Evolutionary conservation across 2,329 filamentous ascomycete genomes (phyloP).

Genomic region (Scytalidium sp.): DNA sequence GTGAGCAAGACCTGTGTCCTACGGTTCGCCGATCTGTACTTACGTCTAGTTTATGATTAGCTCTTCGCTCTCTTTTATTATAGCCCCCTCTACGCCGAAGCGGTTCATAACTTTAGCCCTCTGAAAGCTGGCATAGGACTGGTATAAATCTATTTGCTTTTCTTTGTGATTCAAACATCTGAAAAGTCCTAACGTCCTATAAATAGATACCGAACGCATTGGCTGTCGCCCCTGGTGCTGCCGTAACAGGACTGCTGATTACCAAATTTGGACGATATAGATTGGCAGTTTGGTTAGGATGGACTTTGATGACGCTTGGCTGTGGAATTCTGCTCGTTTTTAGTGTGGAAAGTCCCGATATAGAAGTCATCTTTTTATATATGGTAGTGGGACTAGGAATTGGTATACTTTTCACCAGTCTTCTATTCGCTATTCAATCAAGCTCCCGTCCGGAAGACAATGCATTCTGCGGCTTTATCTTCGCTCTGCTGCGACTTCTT

Average conservation of each 20-base stretch:
- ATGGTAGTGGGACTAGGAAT: constrained; percentile 56
- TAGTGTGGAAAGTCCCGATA: constrained; percentile 43
- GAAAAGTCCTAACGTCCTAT: too few relatives aligned
- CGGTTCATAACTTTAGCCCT: constrained; percentile 46
- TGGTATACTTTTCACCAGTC: constrained; percentile 59
- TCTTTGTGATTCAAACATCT: background rate
- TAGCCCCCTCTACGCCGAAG: constrained; percentile 44
- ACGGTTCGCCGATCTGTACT: constrained; percentile 12
- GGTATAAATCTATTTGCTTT: background rate
- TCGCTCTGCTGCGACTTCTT: constrained; percentile 62
- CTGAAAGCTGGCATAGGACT: constrained; percentile 49
- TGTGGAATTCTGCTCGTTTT: constrained; percentile 50
- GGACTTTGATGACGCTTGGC: constrained; percentile 53
- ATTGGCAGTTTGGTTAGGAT: constrained; percentile 55
- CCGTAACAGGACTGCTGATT: constrained; percentile 50
- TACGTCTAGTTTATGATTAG: background rate
- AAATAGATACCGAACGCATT: constrained; percentile 50
- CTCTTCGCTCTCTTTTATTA: constrained; percentile 44
- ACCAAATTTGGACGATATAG: constrained; percentile 54
- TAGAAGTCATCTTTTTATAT: constrained; percentile 56
- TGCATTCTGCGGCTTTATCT: constrained; percentile 57
- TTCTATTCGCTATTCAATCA: constrained; percentile 60
- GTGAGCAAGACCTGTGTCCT: constrained; percentile 34
- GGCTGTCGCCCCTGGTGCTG: constrained; percentile 56
- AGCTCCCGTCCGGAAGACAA: constrained; percentile 51